Evolutionary conservation across 768 basidiomycete genomes (phyloP), one percentile per base, ranked within the genome.

Genomic region (Mycena chlorophos): DNA sequence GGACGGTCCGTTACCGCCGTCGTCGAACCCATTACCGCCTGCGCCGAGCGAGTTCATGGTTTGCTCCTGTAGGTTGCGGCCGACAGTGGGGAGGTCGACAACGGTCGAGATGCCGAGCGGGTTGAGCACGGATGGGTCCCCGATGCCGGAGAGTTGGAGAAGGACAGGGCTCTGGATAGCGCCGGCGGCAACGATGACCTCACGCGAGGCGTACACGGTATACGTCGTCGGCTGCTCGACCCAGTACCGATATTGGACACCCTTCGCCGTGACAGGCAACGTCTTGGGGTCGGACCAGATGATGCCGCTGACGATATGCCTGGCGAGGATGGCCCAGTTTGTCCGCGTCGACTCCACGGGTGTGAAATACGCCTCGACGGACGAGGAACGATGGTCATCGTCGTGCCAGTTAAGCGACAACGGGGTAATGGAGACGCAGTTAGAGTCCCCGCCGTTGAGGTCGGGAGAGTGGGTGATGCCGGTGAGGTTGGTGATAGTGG

Each of bases 11-110:
- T 65, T 38, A 4, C 80, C 80, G 19, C 70, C 73, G 2, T 60
- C 45, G 50, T 78, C 61, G 55, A 76, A 79, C 3, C 73, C 73
- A 46, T 73, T 76, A n/a, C 72, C 68, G 26, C 62, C 52, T 2
- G 73, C 74, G 19, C 78, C 78, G 20, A 79, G 68, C 3, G 68
- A 65, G 61, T 69, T 77, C 71, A 77, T 74, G 5, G 78, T 71
- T 73, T 78, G 81, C 61, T 84, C 83, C 64, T 84, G 82, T 23
- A 85, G 73, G 63, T 85, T 84, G 66, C 73, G 75, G 5, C 82
- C 82, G 4, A 84, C 81, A 4, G 74, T 76, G 57, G 74, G 74
- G 26, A 83, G 68, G 52, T 81, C 67, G 37, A 83, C 68, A n/a
- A 71, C 66, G 3, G 77, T 74, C 13, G 61, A 64, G 63, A 86